Base-by-base conservation (phyloP, 2,329 filamentous ascomycete species). In the Trichoderma polysporum region DNA sequence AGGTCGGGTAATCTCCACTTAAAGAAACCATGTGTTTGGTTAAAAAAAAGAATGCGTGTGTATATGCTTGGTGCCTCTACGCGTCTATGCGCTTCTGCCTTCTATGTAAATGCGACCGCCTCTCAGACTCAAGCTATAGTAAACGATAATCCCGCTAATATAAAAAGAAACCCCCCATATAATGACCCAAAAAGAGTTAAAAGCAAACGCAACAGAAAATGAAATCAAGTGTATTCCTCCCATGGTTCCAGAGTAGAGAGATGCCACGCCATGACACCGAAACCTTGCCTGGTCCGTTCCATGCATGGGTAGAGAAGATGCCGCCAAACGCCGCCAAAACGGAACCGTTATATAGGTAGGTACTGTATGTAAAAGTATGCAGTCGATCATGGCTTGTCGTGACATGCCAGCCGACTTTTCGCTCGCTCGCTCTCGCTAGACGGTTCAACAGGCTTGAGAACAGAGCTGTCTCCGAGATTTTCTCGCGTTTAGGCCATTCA, bases 241-340 rank as follows among this genome's bases (percentile, higher is more conserved):
- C 58, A 39, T 64, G 61, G 52, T 50, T 49, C 66, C 60, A 67
- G 39, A 56, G 37, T 57, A 37, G 59, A 37, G 59, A 67, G 59
- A 67, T 53, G 50, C 58, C 58, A 45, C 50, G 59, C 59, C 59
- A 31, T 67, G 66, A 54, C 50, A 53, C 62, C 66, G 31, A 57
- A 47, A 33, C 50, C 8, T 56, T 50, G 33, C 49, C 39, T 37
- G n/a, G n/a, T 12, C 52, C 50, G 29, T 59, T 58, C 53, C 66
- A 59, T 41, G 66, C 52, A 47, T n/a, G 52, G 29, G n/a, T 31
- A 50, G 52, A 41, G 19, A 58, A 33, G 39, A 41, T 47, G 41
- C 61, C 60, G 60, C 61, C 61, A 41, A 68, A 68, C 66, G 66
- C 66, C 66, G 49, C 31, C n/a, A 54, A 68, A 53, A 50, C 37